Evolutionary conservation across 2,329 filamentous ascomycete species (phyloP).

Genomic region (Amphichorda felina): DNA sequence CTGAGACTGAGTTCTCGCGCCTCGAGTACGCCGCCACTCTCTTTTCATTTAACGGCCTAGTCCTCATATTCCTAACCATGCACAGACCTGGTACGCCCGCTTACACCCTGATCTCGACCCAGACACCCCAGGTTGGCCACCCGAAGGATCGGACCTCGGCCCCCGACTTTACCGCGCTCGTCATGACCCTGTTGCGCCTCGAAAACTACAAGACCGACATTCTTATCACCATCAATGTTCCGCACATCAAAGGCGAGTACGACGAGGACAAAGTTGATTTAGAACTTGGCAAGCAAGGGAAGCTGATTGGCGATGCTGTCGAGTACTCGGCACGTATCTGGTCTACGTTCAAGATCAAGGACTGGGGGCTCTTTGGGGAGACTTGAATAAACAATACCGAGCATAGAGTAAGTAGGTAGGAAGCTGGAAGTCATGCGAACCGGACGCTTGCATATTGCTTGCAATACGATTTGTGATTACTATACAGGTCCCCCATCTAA

Average conservation of each 20-base stretch:
- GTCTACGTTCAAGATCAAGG: slow-evolving; percentile 63
- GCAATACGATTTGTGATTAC: neutral
- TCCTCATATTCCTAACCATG: no score
- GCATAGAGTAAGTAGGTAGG: no score
- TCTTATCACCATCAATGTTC: slow-evolving; percentile 78
- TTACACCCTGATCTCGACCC: slow-evolving; percentile 59
- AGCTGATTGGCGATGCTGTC: slow-evolving; percentile 55
- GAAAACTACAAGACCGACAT: slow-evolving; percentile 68
- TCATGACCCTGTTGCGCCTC: slow-evolving; percentile 67
- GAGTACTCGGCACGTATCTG: slow-evolving; percentile 59
- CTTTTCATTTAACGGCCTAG: neutral
- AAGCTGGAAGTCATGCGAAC: no score
- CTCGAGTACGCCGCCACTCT: slow-evolving; percentile 31
- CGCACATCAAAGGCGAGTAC: slow-evolving; percentile 66
- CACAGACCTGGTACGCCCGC: slow-evolving; percentile 37
- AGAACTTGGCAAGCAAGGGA: slow-evolving; percentile 51
- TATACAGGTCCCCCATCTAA: neutral
- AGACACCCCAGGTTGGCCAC: slow-evolving; percentile 29
- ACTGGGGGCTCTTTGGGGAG: slow-evolving; percentile 62
- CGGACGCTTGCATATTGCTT: no score
- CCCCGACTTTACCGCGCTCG: slow-evolving; percentile 59
- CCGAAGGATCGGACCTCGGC: slow-evolving; percentile 22
- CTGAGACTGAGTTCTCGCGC: slow-evolving; percentile 44
- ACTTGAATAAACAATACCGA: slow-evolving; percentile 8
- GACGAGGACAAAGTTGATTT: slow-evolving; percentile 60